Percentiles rank a stretch among this genome's conserved stretches.
Conservation (phyloP, 2,329 filamentous ascomycete genomes). For the Cephalotrichum gorgonifer region DNA sequence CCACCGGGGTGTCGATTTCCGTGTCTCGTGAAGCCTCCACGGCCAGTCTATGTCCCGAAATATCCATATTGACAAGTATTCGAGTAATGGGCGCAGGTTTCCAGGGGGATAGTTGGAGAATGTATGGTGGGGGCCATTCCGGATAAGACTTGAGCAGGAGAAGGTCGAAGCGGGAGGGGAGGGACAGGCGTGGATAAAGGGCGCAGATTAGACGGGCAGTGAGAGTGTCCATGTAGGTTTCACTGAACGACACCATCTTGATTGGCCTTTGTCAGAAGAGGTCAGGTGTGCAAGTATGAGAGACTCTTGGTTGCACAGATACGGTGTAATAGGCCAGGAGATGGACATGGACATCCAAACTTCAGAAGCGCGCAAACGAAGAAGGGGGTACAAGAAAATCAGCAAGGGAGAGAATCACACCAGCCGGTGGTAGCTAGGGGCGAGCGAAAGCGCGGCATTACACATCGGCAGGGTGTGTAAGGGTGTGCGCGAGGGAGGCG, state of each 20-base stretch:
- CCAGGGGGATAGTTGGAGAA: background rate
- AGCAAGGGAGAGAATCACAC: background rate
- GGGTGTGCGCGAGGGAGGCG: background rate
- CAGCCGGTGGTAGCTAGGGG: background rate
- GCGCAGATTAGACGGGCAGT: background rate
- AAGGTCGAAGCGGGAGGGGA: background rate
- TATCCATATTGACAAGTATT: background rate
- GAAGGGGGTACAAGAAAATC: background rate
- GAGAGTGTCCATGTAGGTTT: background rate
- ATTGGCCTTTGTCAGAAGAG: background rate
- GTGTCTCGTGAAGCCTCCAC: conserved; percentile 5
- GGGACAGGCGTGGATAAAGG: background rate
- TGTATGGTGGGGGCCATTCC: background rate
- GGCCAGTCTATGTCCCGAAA: conserved; percentile 1
- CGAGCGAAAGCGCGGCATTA: conserved; percentile 2
- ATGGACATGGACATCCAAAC: background rate
- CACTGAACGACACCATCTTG: background rate
- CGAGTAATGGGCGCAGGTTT: background rate
- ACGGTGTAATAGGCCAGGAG: background rate
- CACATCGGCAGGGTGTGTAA: background rate
- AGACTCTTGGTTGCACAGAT: background rate
- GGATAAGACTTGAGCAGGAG: background rate
- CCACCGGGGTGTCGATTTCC: conserved; percentile 12
- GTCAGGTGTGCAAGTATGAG: background rate
- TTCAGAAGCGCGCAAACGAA: background rate